Evolutionary conservation across 495 filamentous ascomycete species (phyloP).

Genomic region (Pseudomonodictys pantanalensis): DNA sequence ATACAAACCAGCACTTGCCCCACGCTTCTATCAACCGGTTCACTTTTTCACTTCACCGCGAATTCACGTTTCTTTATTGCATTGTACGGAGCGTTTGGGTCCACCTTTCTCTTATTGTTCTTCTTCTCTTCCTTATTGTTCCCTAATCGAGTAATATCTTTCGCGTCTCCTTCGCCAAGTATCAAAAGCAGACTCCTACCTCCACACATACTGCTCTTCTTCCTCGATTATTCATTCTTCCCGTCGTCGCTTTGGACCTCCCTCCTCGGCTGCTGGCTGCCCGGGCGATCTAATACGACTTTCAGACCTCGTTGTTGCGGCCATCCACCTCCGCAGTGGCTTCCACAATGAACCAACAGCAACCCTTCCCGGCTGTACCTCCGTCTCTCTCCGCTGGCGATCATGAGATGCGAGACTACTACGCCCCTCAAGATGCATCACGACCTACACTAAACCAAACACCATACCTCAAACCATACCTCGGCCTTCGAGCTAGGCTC

Average conservation of each 20-base stretch:
- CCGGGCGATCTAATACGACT: slow-evolving; percentile 15
- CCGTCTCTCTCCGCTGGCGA: slow-evolving; percentile 54
- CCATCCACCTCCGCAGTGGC: slow-evolving; percentile 36
- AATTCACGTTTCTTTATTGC: slow-evolving; percentile 24
- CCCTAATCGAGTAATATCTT: slow-evolving; percentile 21
- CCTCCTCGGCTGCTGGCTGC: slow-evolving; percentile 5
- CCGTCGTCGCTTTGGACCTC: too few relatives aligned
- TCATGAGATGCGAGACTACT: slow-evolving; percentile 56
- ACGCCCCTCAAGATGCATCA: slow-evolving; percentile 46
- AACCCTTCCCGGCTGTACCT: slow-evolving; percentile 46
- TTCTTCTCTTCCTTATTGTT: slow-evolving; percentile 21
- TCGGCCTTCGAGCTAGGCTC: slow-evolving; percentile 81
- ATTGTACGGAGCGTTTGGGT: slow-evolving; percentile 21
- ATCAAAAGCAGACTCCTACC: slow-evolving; percentile 30
- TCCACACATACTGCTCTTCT: too few relatives aligned
- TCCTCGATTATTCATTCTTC: not conserved
- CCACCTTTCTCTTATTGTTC: slow-evolving; percentile 14
- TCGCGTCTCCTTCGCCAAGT: slow-evolving; percentile 9
- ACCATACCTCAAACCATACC: slow-evolving; percentile 78
- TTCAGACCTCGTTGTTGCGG: slow-evolving; percentile 29
- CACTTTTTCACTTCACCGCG: slow-evolving; percentile 16
- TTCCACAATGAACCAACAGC: slow-evolving; percentile 47
- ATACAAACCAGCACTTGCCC: slow-evolving; percentile 2
- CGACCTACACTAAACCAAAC: slow-evolving; percentile 51
- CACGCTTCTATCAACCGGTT: slow-evolving; percentile 5